A percentile compares a stretch with the other conserved stretches of the same genome.
phyloP scores from a whole-genome alignment of 306 rosid species.

The Pterocarpus macrocarpus region DNA sequence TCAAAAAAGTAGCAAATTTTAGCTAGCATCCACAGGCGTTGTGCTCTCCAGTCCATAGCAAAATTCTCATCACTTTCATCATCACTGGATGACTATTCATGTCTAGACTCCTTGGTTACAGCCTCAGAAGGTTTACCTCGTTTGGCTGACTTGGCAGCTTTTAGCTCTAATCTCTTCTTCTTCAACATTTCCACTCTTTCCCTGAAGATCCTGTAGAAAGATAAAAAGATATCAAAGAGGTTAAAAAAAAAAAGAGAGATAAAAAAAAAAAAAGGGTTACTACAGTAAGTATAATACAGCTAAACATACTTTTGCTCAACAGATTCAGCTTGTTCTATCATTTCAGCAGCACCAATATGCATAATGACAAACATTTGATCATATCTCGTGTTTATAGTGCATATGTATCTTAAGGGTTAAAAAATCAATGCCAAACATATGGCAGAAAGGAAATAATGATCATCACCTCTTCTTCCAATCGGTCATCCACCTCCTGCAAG shows the following conservation, averaged over 20 bases:
- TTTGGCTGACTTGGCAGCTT: slow-evolving; percentile 65
- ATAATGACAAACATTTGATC: slow-evolving; percentile 38
- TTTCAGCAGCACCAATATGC: slow-evolving; percentile 93
- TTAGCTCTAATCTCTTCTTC: slow-evolving; percentile 74
- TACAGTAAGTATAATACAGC: not conserved
- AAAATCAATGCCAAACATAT: not conserved
- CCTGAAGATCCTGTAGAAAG: slow-evolving; percentile 59
- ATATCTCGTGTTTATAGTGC: slow-evolving; percentile 27
- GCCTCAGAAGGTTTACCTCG: slow-evolving; percentile 54
- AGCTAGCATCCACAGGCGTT: slow-evolving; percentile 70
- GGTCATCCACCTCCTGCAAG: slow-evolving; percentile 87
- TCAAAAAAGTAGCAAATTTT: slow-evolving; percentile 24
- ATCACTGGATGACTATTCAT: slow-evolving; percentile 73
- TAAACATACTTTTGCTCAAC: slow-evolving; percentile 78
- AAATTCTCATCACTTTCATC: slow-evolving; percentile 76
- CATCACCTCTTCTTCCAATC: slow-evolving; percentile 93
- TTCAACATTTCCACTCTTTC: slow-evolving; percentile 79
- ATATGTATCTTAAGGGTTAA: not conserved
- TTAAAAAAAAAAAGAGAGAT: slow-evolving; percentile 27
- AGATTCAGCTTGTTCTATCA: slow-evolving; percentile 88
- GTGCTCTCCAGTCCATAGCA: slow-evolving; percentile 97
- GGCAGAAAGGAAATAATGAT: slow-evolving; percentile 31
- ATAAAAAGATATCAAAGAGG: not conserved
- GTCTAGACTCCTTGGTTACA: slow-evolving; percentile 53
- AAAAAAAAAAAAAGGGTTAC: no score